phyloP scores from a whole-genome alignment of 805 yeast genomes.

The Saturnispora mendoncae region DNA sequence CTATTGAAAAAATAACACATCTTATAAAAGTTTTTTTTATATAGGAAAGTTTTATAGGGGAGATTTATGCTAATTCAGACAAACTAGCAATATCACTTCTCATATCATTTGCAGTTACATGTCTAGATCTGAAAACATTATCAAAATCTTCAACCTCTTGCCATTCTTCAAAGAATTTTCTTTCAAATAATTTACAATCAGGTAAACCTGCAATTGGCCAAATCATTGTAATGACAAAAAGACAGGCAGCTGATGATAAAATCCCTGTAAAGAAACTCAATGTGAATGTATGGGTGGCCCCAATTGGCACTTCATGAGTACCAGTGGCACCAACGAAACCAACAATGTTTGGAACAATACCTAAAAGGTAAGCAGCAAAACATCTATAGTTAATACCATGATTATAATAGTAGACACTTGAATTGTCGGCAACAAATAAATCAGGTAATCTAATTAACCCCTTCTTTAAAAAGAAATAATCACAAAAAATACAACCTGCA shows the following conservation, averaged over 20 bases:
- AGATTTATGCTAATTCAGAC: background rate
- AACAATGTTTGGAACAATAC: slow-evolving; percentile 21
- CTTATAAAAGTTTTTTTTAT: too few species aligned
- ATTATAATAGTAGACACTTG: slow-evolving; percentile 26
- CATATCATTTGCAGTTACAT: background rate
- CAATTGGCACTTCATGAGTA: slow-evolving; percentile 11
- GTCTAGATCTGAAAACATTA: slow-evolving; percentile 18
- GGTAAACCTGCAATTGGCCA: slow-evolving; percentile 45
- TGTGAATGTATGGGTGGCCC: slow-evolving; percentile 13
- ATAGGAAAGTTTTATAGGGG: background rate
- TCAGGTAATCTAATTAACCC: slow-evolving; percentile 26
- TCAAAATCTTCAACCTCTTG: slow-evolving; percentile 58
- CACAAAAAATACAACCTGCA: slow-evolving; percentile 32
- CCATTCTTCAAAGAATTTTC: slow-evolving; percentile 56
- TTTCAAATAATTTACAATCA: slow-evolving; percentile 32
- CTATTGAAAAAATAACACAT: background rate
- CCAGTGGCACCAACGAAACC: slow-evolving; percentile 19
- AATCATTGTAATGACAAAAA: slow-evolving; percentile 41
- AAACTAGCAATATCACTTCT: slow-evolving; percentile 1
- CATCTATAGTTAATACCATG: slow-evolving; percentile 28
- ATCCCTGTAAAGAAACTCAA: slow-evolving; percentile 46
- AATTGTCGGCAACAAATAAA: slow-evolving; percentile 11
- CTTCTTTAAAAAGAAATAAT: slow-evolving; percentile 33
- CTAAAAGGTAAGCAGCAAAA: slow-evolving; percentile 14
- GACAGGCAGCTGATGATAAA: slow-evolving; percentile 44